Conservation (phyloP, 345 rosid species). For the Boechera stricta region DNA sequence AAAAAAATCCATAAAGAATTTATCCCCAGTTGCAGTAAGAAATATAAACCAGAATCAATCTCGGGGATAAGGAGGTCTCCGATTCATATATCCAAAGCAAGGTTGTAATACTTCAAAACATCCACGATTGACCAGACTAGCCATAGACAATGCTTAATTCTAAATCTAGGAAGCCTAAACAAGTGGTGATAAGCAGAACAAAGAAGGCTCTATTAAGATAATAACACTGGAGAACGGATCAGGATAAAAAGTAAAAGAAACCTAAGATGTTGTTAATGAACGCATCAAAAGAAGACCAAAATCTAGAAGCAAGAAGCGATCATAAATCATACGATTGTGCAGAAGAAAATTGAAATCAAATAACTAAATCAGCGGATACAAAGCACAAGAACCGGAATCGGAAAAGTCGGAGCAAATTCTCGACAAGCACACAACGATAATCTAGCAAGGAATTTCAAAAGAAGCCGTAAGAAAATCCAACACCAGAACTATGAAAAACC, state of each 20-base stretch:
- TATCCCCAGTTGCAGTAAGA: neutral
- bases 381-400: neutral
- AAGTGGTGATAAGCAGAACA: too few species aligned
- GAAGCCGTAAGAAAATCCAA: neutral
- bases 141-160: too few species aligned
- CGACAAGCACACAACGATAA: neutral
- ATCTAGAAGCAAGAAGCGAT: neutral
- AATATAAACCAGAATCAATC: slow-evolving; percentile 9
- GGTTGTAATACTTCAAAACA: too few species aligned
- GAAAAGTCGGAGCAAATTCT: neutral
- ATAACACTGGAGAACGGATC: too few species aligned
- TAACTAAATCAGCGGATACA: neutral
- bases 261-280: too few species aligned
- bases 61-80: too few species aligned
- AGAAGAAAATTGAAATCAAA: neutral
- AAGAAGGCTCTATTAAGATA: too few species aligned
- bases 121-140: too few species aligned
- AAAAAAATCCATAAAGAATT: neutral
- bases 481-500: neutral
- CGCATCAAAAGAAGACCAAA: too few species aligned
- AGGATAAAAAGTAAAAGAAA: too few species aligned
- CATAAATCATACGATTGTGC: neutral
- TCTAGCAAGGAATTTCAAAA: neutral
- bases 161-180: too few species aligned
- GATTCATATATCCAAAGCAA: too few species aligned